Conservation (phyloP, 306 rosid species). For the Dryas octopetala region DNA sequence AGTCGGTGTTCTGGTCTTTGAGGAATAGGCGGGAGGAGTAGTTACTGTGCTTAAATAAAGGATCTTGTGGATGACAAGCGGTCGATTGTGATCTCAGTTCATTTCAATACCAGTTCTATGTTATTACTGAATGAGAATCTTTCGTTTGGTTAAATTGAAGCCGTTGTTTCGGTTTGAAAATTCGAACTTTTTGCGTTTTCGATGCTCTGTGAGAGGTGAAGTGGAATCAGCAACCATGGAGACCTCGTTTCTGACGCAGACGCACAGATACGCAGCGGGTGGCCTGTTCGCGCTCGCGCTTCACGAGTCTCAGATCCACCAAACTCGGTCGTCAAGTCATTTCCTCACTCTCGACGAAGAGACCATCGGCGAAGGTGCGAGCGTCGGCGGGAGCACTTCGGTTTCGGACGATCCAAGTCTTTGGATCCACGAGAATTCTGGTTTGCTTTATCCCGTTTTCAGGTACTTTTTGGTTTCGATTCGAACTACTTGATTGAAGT, state of each 20-base stretch:
- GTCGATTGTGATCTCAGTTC: background rate
- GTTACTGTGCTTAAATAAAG: background rate
- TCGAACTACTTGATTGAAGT: too few relatives aligned
- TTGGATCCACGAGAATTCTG: constrained; percentile 44
- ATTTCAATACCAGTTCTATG: background rate
- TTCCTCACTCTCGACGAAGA: constrained; percentile 20
- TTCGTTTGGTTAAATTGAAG: background rate
- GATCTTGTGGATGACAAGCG: too few relatives aligned
- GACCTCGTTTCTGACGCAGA: constrained; percentile 31
- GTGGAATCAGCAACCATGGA: constrained; percentile 27
- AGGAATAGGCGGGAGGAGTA: background rate
- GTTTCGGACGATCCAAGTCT: constrained; percentile 37
- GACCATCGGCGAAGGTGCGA: constrained; percentile 15
- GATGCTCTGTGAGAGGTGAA: background rate
- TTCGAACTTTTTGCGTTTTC: background rate
- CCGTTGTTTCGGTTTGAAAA: background rate
- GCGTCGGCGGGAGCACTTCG: constrained; percentile 5
- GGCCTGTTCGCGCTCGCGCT: constrained; percentile 51
- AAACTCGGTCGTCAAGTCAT: constrained; percentile 12
- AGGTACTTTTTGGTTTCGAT: constrained; percentile 30
- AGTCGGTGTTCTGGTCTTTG: too few relatives aligned
- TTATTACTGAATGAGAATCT: constrained; percentile 7
- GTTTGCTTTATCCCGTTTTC: constrained; percentile 54
- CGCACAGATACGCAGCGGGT: constrained; percentile 50
- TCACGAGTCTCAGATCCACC: constrained; percentile 52